Evolutionary conservation across 2,329 filamentous ascomycete genomes (phyloP), one percentile per base, ranked within the genome.

Genomic region (Paramyrothecium sp.): DNA sequence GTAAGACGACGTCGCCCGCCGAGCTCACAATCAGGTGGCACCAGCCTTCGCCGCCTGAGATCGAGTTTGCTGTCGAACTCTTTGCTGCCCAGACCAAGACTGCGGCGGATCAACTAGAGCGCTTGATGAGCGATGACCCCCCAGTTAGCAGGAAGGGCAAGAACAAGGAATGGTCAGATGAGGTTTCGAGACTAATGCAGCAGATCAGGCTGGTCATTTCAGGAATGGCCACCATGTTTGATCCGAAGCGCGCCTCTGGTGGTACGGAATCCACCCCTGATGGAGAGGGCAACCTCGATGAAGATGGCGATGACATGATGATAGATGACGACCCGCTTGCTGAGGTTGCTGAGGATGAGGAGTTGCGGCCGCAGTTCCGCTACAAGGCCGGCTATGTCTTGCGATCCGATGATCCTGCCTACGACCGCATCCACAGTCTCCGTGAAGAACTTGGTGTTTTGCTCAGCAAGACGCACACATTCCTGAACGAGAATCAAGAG

Each of bases 161-260:
- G 71, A 96, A 96, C 65, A 99, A 98, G 74, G 94, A 97, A 67
- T 99, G 95, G 95, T 97, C 94, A 0, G 95, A 99, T 71, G 96
- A 99, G 71, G 89, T 98, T 26, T 94, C 92, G 2, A 82, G 95
- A 56, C 92, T 97, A 63, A 82, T 99, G 56, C 91, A 94, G 13
- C 88, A 97, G 54, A 80, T 99, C 16, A 84, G 94, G 30, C 81
- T 99, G n/a, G 86, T 97, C 49, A 86, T 96, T 23, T 96, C 94
- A 3, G 95, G 95, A 54, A 88, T 97, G 57, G 93, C 94, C 8
- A 88, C 90, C 1, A 80, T 99, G 12, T 98, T 99, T 69, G 92
- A 97, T 67, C 88, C 92, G 1, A 84, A 86, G 65, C 85, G 87
- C 19, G 87, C 88, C 3, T 88, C 89, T 20, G 72, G 71, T 8